Evolutionary conservation across 345 rosid species (phyloP), one percentile per base, ranked within the genome.

Genomic region (Citrus glauca): DNA sequence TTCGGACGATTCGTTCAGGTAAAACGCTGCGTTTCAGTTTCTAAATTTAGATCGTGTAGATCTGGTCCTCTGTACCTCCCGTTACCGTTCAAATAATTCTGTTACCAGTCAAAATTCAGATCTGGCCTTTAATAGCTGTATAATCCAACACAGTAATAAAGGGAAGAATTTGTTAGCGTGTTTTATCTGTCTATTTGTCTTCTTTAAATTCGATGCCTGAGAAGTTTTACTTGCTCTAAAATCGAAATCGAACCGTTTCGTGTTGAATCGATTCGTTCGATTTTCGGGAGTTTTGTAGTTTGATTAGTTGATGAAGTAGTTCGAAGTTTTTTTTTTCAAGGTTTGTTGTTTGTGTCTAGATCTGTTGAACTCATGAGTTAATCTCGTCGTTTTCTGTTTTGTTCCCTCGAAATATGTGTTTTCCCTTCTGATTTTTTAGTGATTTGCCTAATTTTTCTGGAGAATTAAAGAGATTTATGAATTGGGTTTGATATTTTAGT

Each of bases 1-100:
- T 71, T 71, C 85, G 62, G 75, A 78, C 53, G 77, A 69, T 78
- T 83, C 79, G 74, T 69, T 66, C 77, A 82, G 90, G 86, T 85
- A 69, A 9, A 2, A 9, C 35, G 28, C 83, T 0, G 68, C 77
- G 67, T 38, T 60, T 73, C 40, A 9, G 4, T 17, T 27, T 20
- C 53, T 61, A 71, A 30, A 50, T 30, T 71, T 53, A 30, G 74
- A 30, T 30, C 17, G n/a, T 33, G 63, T 63, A 83, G 85, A 86
- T 88, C 87, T 76, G 63, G 63, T 57, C 6, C 37, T 45, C 66
- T 8, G 61, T 53, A 20, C 19, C 2, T 28, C 20, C 42, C 28
- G 27, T 13, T 24, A n/a, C 13, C n/a, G 32, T 22, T 57, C 65
- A n/a, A n/a, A 22, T 10, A 13, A 20, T 55, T 56, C 63, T 6